phyloP scores from a whole-genome alignment of 306 rosid genomes.

The Malus sylvestris region DNA sequence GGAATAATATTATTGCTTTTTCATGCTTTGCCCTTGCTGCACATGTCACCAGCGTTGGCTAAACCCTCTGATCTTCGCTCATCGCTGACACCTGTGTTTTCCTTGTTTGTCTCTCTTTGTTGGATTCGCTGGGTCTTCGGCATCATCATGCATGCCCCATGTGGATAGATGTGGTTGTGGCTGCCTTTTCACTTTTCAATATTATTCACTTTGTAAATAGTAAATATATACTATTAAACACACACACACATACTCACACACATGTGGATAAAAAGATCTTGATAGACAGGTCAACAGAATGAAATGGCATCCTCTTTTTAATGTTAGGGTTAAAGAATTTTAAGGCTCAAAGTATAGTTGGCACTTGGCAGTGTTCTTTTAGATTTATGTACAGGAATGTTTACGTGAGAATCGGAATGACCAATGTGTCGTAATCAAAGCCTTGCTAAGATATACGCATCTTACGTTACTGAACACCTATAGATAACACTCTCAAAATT shows the following conservation, averaged over 20 bases:
- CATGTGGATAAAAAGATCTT: too few species aligned
- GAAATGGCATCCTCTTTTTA: too few species aligned
- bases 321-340: too few species aligned
- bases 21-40: background rate
- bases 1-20: constrained; percentile 12
- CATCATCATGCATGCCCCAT: constrained; percentile 23
- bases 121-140: constrained; percentile 23
- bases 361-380: background rate
- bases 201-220: background rate
- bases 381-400: background rate
- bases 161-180: background rate
- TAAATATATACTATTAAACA: too few species aligned
- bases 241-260: too few species aligned
- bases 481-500: background rate
- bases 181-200: constrained; percentile 3
- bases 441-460: background rate
- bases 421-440: background rate
- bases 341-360: background rate
- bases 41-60: background rate
- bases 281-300: too few species aligned
- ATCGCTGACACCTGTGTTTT: constrained; percentile 26
- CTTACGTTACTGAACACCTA: background rate
- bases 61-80: constrained; percentile 14
- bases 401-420: background rate
- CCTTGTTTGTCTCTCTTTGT: constrained; percentile 31